These are phyloP conservation scores for Nemania abortiva DNA, from an alignment of 2,329 filamentous ascomycete genomes.

Conservation along the genomic window DNA sequence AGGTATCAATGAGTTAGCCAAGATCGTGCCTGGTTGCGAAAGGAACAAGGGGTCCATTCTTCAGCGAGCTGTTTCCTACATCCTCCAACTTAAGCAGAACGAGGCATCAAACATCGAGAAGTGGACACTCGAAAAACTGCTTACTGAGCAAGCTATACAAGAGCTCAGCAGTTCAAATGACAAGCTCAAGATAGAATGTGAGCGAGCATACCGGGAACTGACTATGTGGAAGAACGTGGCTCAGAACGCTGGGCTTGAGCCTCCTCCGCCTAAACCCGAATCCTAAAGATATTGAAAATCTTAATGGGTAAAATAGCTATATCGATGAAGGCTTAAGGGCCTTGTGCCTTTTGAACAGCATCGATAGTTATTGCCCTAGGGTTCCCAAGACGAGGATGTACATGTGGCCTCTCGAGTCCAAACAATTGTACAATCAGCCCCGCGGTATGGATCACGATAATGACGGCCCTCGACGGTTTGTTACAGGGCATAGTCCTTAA, in stretches of 20 bases:
- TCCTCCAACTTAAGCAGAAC: constrained; percentile 93
- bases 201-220: constrained; percentile 80
- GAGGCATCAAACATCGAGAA: constrained; percentile 95
- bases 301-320: not conserved
- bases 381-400: constrained; percentile 1
- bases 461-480: constrained; percentile 14
- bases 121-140: constrained; percentile 90
- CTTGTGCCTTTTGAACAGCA: not conserved
- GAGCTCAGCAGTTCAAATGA: constrained; percentile 90
- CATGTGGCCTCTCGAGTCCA: not conserved
- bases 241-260: constrained; percentile 68
- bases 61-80: constrained; percentile 92
- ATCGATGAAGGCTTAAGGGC: not conserved
- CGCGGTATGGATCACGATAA: constrained; percentile 32
- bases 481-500: constrained; percentile 6
- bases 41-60: constrained; percentile 99
- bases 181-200: constrained; percentile 84
- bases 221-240: constrained; percentile 82
- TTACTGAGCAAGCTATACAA: constrained; percentile 88
- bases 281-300: constrained; percentile 38
- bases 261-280: constrained; percentile 58
- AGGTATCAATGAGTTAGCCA: constrained; percentile 96
- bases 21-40: constrained; percentile 96
- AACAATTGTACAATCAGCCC: constrained; percentile 26
- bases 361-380: not conserved